Evolutionary conservation across 805 yeast genomes (phyloP).

Genomic region (Metschnikowia proteae): DNA sequence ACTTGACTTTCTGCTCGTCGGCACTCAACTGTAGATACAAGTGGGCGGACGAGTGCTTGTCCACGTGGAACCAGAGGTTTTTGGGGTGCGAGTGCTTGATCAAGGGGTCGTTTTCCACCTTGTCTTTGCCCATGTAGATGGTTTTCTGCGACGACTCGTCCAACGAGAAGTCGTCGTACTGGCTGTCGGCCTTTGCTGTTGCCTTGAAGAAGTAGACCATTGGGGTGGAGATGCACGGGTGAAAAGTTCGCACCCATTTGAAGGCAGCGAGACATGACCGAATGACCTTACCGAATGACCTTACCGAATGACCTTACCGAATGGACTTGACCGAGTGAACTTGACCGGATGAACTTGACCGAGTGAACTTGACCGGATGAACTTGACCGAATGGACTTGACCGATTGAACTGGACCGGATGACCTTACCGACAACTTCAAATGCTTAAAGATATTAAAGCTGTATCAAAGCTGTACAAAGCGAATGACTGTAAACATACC

Average conservation of each 20-base stretch:
- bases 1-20: constrained; percentile 44
- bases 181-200: constrained; percentile 4
- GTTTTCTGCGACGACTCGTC: constrained; percentile 6
- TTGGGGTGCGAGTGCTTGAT: constrained; percentile 61
- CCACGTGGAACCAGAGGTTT: constrained; percentile 81
- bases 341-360: no score
- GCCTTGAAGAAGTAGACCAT: constrained; percentile 22
- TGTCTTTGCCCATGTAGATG: constrained; percentile 71
- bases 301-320: no score
- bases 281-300: no score
- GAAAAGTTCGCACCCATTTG: neutral
- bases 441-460: no score
- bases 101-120: constrained; percentile 54
- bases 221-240: neutral
- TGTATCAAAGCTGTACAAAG: no score
- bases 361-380: no score
- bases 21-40: constrained; percentile 56
- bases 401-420: no score
- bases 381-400: no score
- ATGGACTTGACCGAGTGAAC: no score
- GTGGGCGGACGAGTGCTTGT: constrained; percentile 73
- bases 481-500: no score
- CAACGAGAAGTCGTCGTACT: constrained; percentile 19
- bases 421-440: no score
- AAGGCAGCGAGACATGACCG: no score